Conservation (phyloP, 805 yeast genomes). For the Starmera quercuum region DNA sequence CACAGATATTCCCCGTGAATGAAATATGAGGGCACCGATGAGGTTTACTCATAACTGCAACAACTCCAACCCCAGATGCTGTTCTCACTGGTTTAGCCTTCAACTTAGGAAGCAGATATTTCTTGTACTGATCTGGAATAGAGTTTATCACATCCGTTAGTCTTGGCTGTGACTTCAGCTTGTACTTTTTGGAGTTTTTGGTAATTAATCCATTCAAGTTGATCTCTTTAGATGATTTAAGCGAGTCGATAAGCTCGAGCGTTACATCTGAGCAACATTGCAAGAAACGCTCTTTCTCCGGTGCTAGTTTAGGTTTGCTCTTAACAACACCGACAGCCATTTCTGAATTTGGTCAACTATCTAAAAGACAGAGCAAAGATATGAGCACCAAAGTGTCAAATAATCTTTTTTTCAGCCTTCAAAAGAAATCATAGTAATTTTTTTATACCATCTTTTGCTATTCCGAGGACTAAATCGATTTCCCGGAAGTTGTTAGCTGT, state of each 20-base stretch:
- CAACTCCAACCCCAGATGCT: slow-evolving; percentile 98
- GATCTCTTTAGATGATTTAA: slow-evolving; percentile 67
- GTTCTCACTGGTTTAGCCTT: slow-evolving; percentile 99
- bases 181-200: slow-evolving; percentile 81
- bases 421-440: no score
- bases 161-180: slow-evolving; percentile 86
- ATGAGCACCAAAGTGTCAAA: no score
- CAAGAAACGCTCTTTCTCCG: slow-evolving; percentile 88
- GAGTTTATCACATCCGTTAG: slow-evolving; percentile 91
- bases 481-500: no score
- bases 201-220: slow-evolving; percentile 87
- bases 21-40: slow-evolving; percentile 99
- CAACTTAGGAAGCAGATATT: slow-evolving; percentile 82
- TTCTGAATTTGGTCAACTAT: no score
- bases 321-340: slow-evolving; percentile 23
- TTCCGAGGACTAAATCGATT: no score
- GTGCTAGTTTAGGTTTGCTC: slow-evolving; percentile 63
- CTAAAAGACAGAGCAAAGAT: no score
- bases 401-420: no score
- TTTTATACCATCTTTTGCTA: no score
- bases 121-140: slow-evolving; percentile 93
- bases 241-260: slow-evolving; percentile 71
- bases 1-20: slow-evolving; percentile 97
- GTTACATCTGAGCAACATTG: slow-evolving; percentile 92
- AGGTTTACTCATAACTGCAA: slow-evolving; percentile 99